phyloP scores from a whole-genome alignment of 345 rosid genomes.

The Noccaea caerulescens region DNA sequence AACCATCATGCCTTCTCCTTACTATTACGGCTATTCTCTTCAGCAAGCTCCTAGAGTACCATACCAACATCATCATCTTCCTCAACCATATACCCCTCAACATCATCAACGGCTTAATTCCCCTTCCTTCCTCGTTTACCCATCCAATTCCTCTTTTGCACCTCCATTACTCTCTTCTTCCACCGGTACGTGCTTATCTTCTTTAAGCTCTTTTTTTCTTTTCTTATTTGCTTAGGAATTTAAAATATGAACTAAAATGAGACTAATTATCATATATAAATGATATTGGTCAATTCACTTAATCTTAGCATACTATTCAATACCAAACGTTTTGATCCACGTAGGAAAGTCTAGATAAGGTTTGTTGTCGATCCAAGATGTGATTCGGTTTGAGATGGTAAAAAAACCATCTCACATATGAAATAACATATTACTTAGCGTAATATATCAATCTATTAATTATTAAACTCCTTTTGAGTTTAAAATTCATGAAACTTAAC shows the following conservation, averaged over 20 bases:
- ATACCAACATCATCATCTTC: slow-evolving; percentile 50
- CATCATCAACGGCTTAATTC: slow-evolving; percentile 57
- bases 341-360: too few relatives aligned
- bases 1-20: slow-evolving; percentile 53
- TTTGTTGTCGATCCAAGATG: too few relatives aligned
- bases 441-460: not conserved
- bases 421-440: too few relatives aligned
- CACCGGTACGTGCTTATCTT: slow-evolving; percentile 49
- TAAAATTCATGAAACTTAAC: not conserved
- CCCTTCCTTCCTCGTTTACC: slow-evolving; percentile 51
- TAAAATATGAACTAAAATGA: not conserved
- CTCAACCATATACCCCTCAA: slow-evolving; percentile 51
- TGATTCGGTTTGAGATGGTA: too few relatives aligned
- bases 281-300: too few relatives aligned
- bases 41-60: slow-evolving; percentile 68
- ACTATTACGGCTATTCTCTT: slow-evolving; percentile 69
- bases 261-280: too few relatives aligned
- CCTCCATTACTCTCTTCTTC: slow-evolving; percentile 41
- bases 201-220: not conserved
- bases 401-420: too few relatives aligned
- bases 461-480: not conserved
- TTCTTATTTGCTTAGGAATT: not conserved
- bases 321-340: too few relatives aligned
- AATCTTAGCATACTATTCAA: too few relatives aligned
- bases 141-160: slow-evolving; percentile 37